Evolutionary conservation across 2,329 filamentous ascomycete genomes (phyloP).

Genomic region (Orbilia blumenaviensis): DNA sequence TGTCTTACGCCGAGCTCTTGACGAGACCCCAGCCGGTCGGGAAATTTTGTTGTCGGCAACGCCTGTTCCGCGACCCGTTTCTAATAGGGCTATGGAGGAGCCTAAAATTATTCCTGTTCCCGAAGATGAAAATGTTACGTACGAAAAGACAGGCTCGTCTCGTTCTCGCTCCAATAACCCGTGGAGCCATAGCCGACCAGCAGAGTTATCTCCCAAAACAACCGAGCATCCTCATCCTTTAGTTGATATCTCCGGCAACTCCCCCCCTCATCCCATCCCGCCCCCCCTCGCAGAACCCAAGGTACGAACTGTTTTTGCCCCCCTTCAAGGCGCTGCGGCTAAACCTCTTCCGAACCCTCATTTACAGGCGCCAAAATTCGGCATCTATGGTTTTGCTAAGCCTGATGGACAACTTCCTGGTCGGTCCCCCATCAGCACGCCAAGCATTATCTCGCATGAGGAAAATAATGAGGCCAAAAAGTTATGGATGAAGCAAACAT

Average conservation of each 20-base stretch:
- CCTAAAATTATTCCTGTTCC: conserved; percentile 37
- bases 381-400: conserved; percentile 49
- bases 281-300: conserved; percentile 46
- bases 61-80: conserved; percentile 30
- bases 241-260: conserved; percentile 48
- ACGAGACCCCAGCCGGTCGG: conserved; percentile 44
- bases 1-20: conserved; percentile 39
- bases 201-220: conserved; percentile 9
- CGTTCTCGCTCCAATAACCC: conserved; percentile 50
- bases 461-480: conserved; percentile 47
- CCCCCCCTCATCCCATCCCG: conserved; percentile 34
- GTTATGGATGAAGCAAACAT: conserved; percentile 48
- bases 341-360: conserved; percentile 51
- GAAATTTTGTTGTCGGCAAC: conserved; percentile 42
- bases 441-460: conserved; percentile 42
- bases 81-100: conserved; percentile 22
- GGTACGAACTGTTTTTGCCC: conserved; percentile 46
- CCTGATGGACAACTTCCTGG: conserved; percentile 26
- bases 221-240: conserved; percentile 36
- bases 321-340: conserved; percentile 46
- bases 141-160: conserved; percentile 46
- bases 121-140: conserved; percentile 36
- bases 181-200: conserved; percentile 42
- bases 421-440: conserved; percentile 46
- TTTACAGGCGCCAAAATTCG: conserved; percentile 47